Evolutionary conservation across 495 filamentous ascomycete species (phyloP).

Genomic region (Choiromyces venosus): DNA sequence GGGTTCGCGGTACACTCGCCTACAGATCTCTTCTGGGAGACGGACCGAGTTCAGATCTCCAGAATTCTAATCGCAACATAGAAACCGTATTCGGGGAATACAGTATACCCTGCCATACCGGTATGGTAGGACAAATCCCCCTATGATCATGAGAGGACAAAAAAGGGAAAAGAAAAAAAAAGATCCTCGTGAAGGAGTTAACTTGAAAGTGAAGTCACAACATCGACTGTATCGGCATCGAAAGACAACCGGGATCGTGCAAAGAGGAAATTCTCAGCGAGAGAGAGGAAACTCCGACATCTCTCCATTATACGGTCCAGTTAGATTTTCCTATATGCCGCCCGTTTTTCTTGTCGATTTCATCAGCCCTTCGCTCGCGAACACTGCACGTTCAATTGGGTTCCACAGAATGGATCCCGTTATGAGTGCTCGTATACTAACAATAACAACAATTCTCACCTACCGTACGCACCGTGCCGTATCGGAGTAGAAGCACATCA

Average conservation of each 20-base stretch:
- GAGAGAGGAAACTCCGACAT: not conserved
- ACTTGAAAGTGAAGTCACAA: not conserved
- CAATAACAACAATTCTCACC: not conserved
- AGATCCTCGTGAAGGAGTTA: not conserved
- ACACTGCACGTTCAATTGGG: not conserved
- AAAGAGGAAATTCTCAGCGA: slow-evolving; percentile 2
- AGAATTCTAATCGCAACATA: not conserved
- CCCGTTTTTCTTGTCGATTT: not conserved
- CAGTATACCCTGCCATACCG: no score
- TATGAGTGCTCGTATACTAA: no score
- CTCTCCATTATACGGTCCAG: not conserved
- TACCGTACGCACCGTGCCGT: not conserved
- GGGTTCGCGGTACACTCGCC: no score
- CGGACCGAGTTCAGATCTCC: not conserved
- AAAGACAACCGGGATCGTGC: not conserved
- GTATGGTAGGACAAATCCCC: not conserved
- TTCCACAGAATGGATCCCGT: not conserved
- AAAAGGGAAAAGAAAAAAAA: not conserved
- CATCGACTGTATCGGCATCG: not conserved
- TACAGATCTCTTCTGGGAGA: not conserved
- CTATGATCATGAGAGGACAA: not conserved
- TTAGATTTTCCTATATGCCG: not conserved
- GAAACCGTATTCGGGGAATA: not conserved
- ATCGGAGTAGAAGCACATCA: not conserved
- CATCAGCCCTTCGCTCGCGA: not conserved